phyloP scores from a whole-genome alignment of 441 rosid species.

The Hura crepitans region DNA sequence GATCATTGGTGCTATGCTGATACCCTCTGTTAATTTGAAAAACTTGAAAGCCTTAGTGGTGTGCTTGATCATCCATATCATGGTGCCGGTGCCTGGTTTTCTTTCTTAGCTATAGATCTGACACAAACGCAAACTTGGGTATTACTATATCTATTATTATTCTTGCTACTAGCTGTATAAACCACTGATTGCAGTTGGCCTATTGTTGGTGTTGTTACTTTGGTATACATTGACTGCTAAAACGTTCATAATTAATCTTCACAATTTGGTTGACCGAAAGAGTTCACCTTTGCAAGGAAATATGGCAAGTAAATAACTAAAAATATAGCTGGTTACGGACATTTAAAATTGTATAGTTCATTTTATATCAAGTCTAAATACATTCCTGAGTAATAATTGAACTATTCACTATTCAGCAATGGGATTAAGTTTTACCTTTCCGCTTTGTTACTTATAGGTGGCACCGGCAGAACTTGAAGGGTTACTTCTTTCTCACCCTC shows the following conservation, averaged over 20 bases:
- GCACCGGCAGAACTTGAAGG: conserved; percentile 63
- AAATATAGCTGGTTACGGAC: background rate
- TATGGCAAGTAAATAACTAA: background rate
- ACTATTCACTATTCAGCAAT: background rate
- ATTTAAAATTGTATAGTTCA: background rate
- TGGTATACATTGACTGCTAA: background rate
- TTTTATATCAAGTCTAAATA: background rate
- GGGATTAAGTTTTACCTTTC: background rate
- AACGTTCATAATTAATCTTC: background rate
- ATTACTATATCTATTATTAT: background rate
- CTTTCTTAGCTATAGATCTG: background rate
- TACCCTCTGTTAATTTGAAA: background rate
- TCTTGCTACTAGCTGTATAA: background rate
- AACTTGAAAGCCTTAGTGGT: background rate
- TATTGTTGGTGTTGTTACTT: background rate
- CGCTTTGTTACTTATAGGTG: conserved; percentile 29
- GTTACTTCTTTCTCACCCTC: conserved; percentile 46
- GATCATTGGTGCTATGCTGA: background rate
- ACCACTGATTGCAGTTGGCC: background rate
- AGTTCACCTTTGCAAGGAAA: background rate
- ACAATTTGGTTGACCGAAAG: background rate
- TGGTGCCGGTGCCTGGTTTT: background rate
- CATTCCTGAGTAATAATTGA: background rate
- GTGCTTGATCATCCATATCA: too few relatives aligned
- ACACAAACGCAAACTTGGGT: background rate